Conservation (phyloP, 495 filamentous ascomycete species). For the Chaetomium fimeti region DNA sequence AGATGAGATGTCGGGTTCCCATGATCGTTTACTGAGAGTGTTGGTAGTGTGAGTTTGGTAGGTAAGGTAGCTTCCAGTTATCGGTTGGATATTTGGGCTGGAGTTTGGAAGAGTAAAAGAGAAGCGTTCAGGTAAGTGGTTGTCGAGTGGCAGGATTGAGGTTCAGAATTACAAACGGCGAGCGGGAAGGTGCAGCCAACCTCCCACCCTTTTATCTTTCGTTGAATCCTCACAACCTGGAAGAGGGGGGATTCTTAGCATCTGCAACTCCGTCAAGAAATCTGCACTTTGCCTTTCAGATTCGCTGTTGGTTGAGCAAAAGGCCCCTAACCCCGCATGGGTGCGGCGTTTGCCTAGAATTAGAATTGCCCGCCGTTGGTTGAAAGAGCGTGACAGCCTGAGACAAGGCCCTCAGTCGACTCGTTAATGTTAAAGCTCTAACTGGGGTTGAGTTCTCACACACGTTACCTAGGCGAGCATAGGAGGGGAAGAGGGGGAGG, state of each 20-base stretch:
- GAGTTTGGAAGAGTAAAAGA: neutral
- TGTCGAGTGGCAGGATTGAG: neutral
- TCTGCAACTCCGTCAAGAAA: neutral
- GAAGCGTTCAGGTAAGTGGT: neutral
- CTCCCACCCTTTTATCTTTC: neutral
- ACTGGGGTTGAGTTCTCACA: neutral
- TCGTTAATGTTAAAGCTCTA: neutral
- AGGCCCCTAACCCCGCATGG: neutral
- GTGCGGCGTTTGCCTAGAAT: constrained; percentile 17
- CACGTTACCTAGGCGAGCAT: neutral
- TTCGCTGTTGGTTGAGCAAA: constrained; percentile 3
- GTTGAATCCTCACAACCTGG: neutral
- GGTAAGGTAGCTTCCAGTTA: neutral
- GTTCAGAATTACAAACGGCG: neutral
- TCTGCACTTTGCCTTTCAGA: neutral
- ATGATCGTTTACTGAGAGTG: neutral
- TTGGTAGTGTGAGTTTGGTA: neutral
- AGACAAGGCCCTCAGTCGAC: neutral
- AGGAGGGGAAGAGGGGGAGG: too few relatives aligned
- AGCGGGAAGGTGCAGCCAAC: neutral
- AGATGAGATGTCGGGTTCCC: constrained; percentile 23
- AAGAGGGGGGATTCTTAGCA: neutral
- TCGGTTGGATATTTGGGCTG: neutral
- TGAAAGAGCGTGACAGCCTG: neutral
- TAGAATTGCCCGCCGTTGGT: neutral